Percentiles rank a stretch among this genome's conserved stretches.
These are phyloP conservation scores for Orbilia brochopaga DNA, from an alignment of 2,329 filamentous ascomycete genomes.

Conservation along the genomic window DNA sequence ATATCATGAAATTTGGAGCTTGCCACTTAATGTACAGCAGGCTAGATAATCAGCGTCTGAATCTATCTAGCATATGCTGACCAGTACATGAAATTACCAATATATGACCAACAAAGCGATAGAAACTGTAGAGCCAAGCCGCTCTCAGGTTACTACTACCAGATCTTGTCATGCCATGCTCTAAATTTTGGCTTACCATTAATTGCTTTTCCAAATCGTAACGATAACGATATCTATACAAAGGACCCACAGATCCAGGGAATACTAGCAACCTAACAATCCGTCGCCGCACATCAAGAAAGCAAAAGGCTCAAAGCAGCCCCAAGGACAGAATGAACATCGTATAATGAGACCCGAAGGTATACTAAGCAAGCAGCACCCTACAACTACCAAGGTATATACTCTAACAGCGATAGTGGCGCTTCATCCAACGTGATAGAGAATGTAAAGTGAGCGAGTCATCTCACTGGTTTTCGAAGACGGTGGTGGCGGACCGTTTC, in stretches of 20 bases:
- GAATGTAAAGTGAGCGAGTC: not conserved
- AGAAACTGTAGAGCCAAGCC: too few relatives aligned
- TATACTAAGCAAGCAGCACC: too few relatives aligned
- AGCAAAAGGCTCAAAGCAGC: not conserved
- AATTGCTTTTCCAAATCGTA: not conserved
- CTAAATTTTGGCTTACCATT: not conserved
- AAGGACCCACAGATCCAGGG: not conserved
- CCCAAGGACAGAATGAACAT: conserved; percentile 4
- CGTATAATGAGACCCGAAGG: too few relatives aligned
- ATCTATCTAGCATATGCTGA: too few relatives aligned
- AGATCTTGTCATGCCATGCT: too few relatives aligned
- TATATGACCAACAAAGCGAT: too few relatives aligned
- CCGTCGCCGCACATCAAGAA: not conserved
- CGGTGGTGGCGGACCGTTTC: conserved; percentile 29
- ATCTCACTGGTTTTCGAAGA: conserved; percentile 48
- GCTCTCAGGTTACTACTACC: too few relatives aligned
- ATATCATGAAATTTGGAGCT: too few relatives aligned
- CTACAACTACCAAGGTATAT: conserved; percentile 5
- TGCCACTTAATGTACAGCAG: too few relatives aligned
- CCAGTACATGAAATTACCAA: too few relatives aligned
- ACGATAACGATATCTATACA: not conserved
- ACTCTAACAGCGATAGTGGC: not conserved
- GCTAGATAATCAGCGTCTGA: too few relatives aligned
- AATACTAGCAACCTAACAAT: not conserved
- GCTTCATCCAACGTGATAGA: not conserved